phyloP scores from a whole-genome alignment of 345 rosid species.

The Rhodamnia argentea region DNA sequence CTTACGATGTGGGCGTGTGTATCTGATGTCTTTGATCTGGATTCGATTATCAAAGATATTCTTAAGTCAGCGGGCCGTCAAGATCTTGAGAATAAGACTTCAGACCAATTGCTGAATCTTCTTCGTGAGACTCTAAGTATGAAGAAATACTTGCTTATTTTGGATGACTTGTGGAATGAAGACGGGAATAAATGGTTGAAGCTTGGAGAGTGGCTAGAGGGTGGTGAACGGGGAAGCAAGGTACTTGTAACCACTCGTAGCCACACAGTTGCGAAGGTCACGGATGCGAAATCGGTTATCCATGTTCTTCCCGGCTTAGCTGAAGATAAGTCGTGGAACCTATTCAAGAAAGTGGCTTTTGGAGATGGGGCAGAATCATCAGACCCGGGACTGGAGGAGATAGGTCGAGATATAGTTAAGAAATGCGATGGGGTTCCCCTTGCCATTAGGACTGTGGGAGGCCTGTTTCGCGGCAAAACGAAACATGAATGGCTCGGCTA shows the following conservation, averaged over 20 bases:
- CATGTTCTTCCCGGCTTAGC: too few species aligned
- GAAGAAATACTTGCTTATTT: background rate
- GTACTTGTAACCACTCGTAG: background rate
- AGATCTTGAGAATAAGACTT: background rate
- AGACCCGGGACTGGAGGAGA: too few species aligned
- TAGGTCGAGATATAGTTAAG: too few species aligned
- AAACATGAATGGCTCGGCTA: too few species aligned
- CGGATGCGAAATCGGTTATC: too few species aligned
- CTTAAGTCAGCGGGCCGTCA: background rate
- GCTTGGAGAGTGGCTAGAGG: background rate
- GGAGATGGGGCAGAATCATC: too few species aligned
- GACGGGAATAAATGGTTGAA: rapidly evolving
- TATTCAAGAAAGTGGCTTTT: too few species aligned
- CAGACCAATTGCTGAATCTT: background rate
- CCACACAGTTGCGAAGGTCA: rapidly evolving
- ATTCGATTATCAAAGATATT: background rate
- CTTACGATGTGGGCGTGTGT: background rate
- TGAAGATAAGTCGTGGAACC: too few species aligned
- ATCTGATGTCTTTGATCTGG: background rate
- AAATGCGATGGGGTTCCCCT: too few species aligned
- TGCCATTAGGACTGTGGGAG: too few species aligned
- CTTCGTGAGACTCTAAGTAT: rapidly evolving
- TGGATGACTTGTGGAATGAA: background rate
- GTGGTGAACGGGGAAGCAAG: background rate
- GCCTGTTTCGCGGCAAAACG: too few species aligned